Base-by-base conservation (phyloP, 805 yeast species). In the Sugiyamaella boreocaroliniensis region DNA sequence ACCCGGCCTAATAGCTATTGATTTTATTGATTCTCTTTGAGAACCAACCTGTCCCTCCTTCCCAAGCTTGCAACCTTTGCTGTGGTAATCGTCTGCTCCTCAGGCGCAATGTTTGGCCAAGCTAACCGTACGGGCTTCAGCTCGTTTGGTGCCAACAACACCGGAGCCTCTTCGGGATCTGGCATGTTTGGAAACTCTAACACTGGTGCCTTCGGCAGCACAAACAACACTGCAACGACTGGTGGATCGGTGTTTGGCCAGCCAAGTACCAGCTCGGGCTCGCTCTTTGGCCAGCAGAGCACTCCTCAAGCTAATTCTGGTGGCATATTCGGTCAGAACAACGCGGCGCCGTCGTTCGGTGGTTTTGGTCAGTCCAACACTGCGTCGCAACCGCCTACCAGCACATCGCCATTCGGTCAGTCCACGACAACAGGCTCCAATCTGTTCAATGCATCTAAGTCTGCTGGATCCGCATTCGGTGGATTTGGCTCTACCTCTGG, bases 401-500 rank as follows among this genome's bases (percentile, higher is more conserved):
- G 29, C 47, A 54, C 53, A 29, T 43, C 59, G 18, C 56, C 57
- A 11, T 54, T 55, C 46, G 61, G 61, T 5, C 48, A 47, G 15
- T n/a, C 61, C 2, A 18, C 49, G 18, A 43, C 55, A 9, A 42
- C 59, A 11, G 29, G 54, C n/a, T 52, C 52, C 12, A 57, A 60
- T 4, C 51, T 60, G 50, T 60, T 60, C 47, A 62, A 59, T 16
- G 48, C 57, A 10, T 49, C 49, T n/a, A 55, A 57, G 14, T 40
- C 57, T 5, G 12, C 51, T 26, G 50, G 54, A 11, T 58, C 61
- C 50, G 70, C 67, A 2, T 65, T 67, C 50, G 64, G 59, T 22
- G 64, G 61, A 29, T 70, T 68, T 60, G 74, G 73, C 6, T n/a
- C n/a, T n/a, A 46, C 62, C 10, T 51, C 53, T 29, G 49, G 64